Base-by-base conservation (phyloP, 345 rosid species). In the Aquilaria malaccensis region DNA sequence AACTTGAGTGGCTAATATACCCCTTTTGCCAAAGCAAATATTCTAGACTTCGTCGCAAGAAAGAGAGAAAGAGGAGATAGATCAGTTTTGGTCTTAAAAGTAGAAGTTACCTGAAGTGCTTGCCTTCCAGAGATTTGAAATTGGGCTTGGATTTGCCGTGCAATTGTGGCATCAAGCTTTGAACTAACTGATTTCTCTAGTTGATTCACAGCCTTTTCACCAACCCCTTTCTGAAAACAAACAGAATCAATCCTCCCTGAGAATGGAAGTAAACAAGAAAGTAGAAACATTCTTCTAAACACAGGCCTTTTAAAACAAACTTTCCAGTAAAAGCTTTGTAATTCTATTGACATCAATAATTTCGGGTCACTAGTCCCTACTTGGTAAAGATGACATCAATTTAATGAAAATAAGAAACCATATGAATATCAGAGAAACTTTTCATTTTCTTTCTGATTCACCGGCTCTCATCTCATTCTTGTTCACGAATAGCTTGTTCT, bases 61-160 rank as follows among this genome's bases (percentile, higher is more conserved):
- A 29, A 54, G 31, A 51, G 43, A 54, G 6, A 29, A 15, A 9
- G 5, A 54, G 9, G 32, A 30, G 57, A 10, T 15, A 15, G 15
- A 15, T 15, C 15, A 15, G 31, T 22, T n/a, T 4, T 15, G 22
- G 31, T 29, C 15, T 49, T 46, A 11, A 11, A 30, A 43, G 13
- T 49, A 60, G 45, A 66, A 66, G 52, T 57, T 73, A 82, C 95
- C 95, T 87, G 95, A 41, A 87, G 90, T 55, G 86, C 86, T 72
- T 82, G 95, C 74, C 78, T 87, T 55, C 95, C 90, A 63, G 83
- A 79, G 67, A 87, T 84, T 67, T 80, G 90, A 71, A 87, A 84
- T 69, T 84, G 95, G 30, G 81, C 71, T 71, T 87, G 95, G 52
- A 87, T 87, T 79, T 84, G 95, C 75, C 86, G 74, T 53, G 86